phyloP scores from a whole-genome alignment of 129 eudicot species.

The Oenanthe sinensis region DNA sequence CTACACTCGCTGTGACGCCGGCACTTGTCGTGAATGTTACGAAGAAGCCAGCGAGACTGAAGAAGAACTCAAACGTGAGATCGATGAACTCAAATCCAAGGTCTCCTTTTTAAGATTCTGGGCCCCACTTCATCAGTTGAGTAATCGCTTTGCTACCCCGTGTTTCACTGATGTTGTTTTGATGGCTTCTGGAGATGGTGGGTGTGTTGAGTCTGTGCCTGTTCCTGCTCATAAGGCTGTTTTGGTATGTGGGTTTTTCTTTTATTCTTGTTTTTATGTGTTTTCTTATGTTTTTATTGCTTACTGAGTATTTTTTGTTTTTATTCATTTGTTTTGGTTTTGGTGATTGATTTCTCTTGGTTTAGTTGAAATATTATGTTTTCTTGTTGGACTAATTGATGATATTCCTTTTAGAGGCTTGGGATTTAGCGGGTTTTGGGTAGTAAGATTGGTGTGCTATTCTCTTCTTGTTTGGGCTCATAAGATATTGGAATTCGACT shows the following conservation, averaged over 20 bases:
- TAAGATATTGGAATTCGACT: too few relatives aligned
- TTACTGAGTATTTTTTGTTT: not conserved
- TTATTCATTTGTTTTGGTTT: not conserved
- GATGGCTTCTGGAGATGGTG: constrained; percentile 43
- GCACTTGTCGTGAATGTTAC: constrained; percentile 95
- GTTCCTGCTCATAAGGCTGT: constrained; percentile 82
- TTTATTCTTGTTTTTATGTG: not conserved
- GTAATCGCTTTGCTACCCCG: constrained; percentile 19
- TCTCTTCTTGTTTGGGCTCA: not conserved
- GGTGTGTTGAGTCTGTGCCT: constrained; percentile 34
- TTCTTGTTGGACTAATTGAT: not conserved
- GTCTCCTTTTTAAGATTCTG: constrained; percentile 54
- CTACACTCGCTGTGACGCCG: constrained; percentile 57
- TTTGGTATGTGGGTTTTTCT: constrained; percentile 32
- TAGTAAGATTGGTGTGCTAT: not conserved
- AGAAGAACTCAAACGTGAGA: constrained; percentile 84
- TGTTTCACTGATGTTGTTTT: constrained; percentile 70
- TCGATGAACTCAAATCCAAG: constrained; percentile 79
- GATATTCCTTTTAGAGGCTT: not conserved
- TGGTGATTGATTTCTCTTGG: not conserved
- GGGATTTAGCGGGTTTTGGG: not conserved
- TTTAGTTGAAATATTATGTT: not conserved
- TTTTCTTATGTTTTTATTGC: not conserved
- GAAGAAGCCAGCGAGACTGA: constrained; percentile 95
- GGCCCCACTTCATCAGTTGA: constrained; percentile 22